Percentiles rank a stretch among this genome's conserved stretches.
phyloP scores from a whole-genome alignment of 768 basidiomycete genomes.

The Lentinus tigrinus region DNA sequence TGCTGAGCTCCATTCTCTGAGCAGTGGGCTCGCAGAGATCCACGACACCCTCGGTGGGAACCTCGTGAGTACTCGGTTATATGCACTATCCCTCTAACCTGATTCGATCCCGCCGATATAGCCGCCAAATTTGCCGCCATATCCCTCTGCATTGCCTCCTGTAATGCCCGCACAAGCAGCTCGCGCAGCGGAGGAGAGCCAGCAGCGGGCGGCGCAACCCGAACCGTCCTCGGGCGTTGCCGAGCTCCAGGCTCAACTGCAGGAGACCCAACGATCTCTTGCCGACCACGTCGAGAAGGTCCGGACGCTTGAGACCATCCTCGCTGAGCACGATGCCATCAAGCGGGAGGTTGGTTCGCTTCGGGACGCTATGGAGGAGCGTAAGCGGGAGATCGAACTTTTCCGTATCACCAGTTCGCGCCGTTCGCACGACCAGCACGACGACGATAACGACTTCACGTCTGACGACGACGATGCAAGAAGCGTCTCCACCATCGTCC shows the following conservation, averaged over 20 bases:
- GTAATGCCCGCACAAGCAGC: conserved; percentile 38
- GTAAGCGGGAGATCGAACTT: conserved; percentile 49
- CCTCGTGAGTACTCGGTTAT: conserved; percentile 49
- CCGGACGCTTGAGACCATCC: conserved; percentile 74
- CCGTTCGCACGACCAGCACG: conserved; percentile 20
- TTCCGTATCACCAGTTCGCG: conserved; percentile 29
- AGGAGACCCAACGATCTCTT: conserved; percentile 79
- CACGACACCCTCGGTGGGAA: conserved; percentile 87
- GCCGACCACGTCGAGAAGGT: conserved; percentile 81
- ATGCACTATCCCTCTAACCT: not conserved
- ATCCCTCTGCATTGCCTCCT: conserved; percentile 65
- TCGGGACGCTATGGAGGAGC: conserved; percentile 69
- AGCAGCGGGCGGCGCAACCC: conserved; percentile 24
- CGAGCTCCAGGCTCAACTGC: conserved; percentile 79
- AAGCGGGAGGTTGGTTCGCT: conserved; percentile 75
- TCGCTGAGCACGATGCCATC: conserved; percentile 83
- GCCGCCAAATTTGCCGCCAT: conserved; percentile 62
- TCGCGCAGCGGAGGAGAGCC: conserved; percentile 16
- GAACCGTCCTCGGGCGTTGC: conserved; percentile 39
- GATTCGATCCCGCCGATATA: conserved; percentile 26
- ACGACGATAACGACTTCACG: conserved; percentile 15
- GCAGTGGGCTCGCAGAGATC: conserved; percentile 83
- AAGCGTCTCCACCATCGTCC: conserved; percentile 70
- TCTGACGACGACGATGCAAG: conserved; percentile 45
- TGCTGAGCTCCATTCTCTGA: conserved; percentile 75